Evolutionary conservation across 2,329 filamentous ascomycete species (phyloP).

Genomic region (Aureobasidium sp.): DNA sequence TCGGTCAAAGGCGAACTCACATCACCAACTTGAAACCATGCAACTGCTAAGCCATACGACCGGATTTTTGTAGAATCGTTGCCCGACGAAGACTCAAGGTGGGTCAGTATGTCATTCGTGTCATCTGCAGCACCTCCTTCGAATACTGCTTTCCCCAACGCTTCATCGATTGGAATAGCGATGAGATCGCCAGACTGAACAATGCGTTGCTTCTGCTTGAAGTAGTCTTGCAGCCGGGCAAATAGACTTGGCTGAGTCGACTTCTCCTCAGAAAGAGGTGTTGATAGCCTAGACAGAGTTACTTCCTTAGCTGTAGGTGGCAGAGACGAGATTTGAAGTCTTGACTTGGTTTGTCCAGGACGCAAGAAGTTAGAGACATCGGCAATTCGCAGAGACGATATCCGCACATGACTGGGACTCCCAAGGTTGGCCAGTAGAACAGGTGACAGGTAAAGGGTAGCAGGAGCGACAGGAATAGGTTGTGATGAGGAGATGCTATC

Average conservation of each 20-base stretch:
- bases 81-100: background rate
- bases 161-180: slow-evolving; percentile 80
- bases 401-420: slow-evolving; percentile 66
- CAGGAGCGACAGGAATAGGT: slow-evolving; percentile 45
- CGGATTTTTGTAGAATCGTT: slow-evolving; percentile 31
- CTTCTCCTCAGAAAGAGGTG: slow-evolving; percentile 78
- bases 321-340: slow-evolving; percentile 31
- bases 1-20: slow-evolving; percentile 44
- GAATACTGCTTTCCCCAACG: slow-evolving; percentile 72
- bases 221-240: slow-evolving; percentile 78
- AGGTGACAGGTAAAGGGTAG: slow-evolving; percentile 69
- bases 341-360: slow-evolving; percentile 16
- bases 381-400: slow-evolving; percentile 52
- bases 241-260: slow-evolving; percentile 79
- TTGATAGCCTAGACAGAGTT: slow-evolving; percentile 79
- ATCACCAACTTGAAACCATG: slow-evolving; percentile 87
- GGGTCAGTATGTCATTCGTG: slow-evolving; percentile 38
- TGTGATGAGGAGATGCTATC: slow-evolving; percentile 47
- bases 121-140: slow-evolving; percentile 64
- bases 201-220: slow-evolving; percentile 72
- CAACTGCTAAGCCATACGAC: slow-evolving; percentile 44
- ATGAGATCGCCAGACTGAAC: slow-evolving; percentile 83
- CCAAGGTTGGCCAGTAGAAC: slow-evolving; percentile 80
- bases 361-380: slow-evolving; percentile 40
- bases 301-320: slow-evolving; percentile 66